These are phyloP conservation scores for Candida tropicalis DNA, from an alignment of 1,139 yeast species.

Conservation along the genomic window DNA sequence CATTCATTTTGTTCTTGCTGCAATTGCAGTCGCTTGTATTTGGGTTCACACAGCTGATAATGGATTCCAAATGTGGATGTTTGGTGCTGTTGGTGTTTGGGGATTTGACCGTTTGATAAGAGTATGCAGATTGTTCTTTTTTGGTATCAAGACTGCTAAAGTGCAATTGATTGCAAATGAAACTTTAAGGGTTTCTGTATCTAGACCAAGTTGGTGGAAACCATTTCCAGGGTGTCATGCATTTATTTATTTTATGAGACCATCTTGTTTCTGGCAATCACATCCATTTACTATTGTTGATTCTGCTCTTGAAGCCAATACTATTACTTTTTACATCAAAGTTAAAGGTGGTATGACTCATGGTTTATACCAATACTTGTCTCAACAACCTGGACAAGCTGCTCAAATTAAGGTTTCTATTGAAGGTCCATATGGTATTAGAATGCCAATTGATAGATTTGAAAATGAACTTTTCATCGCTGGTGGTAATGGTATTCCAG, in stretches of 20 bases:
- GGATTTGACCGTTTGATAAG: constrained; percentile 58
- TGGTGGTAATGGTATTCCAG: constrained; percentile 80
- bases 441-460: constrained; percentile 44
- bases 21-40: constrained; percentile 56
- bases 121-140: constrained; percentile 44
- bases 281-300: constrained; percentile 58
- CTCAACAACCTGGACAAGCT: constrained; percentile 46
- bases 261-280: constrained; percentile 55
- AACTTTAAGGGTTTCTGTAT: constrained; percentile 41
- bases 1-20: constrained; percentile 60
- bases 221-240: constrained; percentile 46
- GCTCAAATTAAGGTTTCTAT: constrained; percentile 35
- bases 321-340: constrained; percentile 39
- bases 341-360: constrained; percentile 48
- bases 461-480: constrained; percentile 57
- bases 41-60: constrained; percentile 57
- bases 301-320: constrained; percentile 29
- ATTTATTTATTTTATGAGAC: constrained; percentile 40
- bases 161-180: constrained; percentile 51
- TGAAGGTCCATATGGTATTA: constrained; percentile 47
- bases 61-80: constrained; percentile 49
- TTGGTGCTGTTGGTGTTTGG: constrained; percentile 65
- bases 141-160: constrained; percentile 54
- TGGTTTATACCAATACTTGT: constrained; percentile 47
- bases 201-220: constrained; percentile 40